Conservation (phyloP, 257 asterid species). For the Parsonsia alboflavescens region DNA sequence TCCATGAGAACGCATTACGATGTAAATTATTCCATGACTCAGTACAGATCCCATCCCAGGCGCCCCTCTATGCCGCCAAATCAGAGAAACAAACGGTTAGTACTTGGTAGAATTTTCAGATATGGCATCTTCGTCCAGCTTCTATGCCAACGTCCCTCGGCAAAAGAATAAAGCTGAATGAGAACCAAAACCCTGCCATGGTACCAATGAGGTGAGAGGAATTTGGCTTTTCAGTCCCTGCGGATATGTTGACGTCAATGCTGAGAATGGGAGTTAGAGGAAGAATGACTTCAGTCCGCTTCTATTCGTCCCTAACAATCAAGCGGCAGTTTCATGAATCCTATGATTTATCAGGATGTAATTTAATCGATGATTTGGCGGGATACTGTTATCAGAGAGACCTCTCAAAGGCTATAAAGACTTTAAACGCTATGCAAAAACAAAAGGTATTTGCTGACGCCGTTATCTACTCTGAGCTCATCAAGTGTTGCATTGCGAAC, state of each 20-base stretch:
- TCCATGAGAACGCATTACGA: too few relatives aligned
- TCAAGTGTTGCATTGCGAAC: constrained; percentile 68
- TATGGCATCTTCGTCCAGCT: neutral
- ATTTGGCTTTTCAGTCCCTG: neutral
- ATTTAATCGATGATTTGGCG: constrained; percentile 35
- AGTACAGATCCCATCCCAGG: neutral
- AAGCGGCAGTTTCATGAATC: neutral
- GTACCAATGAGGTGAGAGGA: neutral
- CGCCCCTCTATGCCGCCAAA: neutral
- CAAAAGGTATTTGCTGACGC: constrained; percentile 58
- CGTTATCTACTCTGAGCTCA: constrained; percentile 65
- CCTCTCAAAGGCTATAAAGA: constrained; percentile 59
- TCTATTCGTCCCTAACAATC: constrained; percentile 2
- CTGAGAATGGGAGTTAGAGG: neutral
- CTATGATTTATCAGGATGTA: neutral
- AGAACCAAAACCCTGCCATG: neutral
- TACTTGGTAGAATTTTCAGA: neutral
- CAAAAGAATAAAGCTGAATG: neutral
- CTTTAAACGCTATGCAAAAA: constrained; percentile 58
- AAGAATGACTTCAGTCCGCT: neutral
- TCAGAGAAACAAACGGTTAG: neutral
- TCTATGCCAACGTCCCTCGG: neutral
- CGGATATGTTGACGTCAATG: neutral
- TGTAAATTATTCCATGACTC: too few relatives aligned
- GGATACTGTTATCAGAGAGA: constrained; percentile 51